A percentile compares a stretch with the other conserved stretches of the same genome.
These are phyloP conservation scores for Lagenaria siceraria DNA, from an alignment of 306 rosid species.

Conservation along the genomic window DNA sequence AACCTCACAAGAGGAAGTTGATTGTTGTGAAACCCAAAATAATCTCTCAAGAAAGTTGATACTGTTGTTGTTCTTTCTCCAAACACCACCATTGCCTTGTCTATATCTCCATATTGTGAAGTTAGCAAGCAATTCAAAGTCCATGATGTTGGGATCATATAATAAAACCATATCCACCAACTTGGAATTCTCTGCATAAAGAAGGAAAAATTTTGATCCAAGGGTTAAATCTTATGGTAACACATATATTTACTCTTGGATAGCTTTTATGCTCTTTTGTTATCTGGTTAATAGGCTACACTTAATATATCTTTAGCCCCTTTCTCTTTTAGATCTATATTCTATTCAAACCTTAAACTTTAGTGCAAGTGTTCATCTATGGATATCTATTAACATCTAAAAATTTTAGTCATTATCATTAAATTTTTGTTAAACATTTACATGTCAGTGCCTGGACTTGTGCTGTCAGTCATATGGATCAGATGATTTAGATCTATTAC, in stretches of 20 bases:
- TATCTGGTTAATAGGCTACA: no score
- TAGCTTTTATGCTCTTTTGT: no score
- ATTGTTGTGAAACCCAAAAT: constrained; percentile 26
- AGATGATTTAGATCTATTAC: no score
- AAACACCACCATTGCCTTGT: constrained; percentile 11
- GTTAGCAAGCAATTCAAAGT: constrained; percentile 24
- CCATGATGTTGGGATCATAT: constrained; percentile 35
- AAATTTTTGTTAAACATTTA: background rate
- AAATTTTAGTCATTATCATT: background rate
- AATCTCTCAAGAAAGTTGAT: constrained; percentile 22
- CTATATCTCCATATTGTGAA: constrained; percentile 45
- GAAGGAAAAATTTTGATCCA: background rate
- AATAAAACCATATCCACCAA: constrained; percentile 43
- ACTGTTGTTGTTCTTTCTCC: constrained; percentile 20
- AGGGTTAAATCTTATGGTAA: no score
- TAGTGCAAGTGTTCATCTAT: no score
- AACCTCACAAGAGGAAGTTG: constrained; percentile 18
- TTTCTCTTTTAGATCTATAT: no score
- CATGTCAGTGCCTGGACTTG: no score
- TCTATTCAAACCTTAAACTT: no score
- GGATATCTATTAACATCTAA: background rate
- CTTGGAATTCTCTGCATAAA: constrained; percentile 34
- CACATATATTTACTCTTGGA: no score
- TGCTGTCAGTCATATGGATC: no score
- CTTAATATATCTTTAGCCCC: no score